phyloP scores from a whole-genome alignment of 202 grass and related monocot species.

The Zoysia matrella region DNA sequence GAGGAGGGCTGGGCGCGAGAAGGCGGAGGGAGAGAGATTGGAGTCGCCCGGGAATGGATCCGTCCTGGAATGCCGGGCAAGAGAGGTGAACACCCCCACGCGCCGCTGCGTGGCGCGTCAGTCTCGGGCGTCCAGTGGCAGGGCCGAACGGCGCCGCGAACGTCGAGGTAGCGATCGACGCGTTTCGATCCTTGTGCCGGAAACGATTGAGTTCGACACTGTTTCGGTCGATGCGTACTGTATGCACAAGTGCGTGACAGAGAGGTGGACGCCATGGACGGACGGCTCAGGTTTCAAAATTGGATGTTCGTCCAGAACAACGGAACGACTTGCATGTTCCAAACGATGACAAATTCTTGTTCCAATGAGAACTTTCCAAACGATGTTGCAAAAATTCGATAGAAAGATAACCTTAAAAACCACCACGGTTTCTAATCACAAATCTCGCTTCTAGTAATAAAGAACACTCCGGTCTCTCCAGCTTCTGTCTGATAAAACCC shows the following conservation, averaged over 20 bases:
- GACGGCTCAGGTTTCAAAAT: too few species aligned
- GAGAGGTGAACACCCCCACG: neutral
- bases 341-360: too few species aligned
- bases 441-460: neutral
- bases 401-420: neutral
- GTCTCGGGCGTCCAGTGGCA: neutral
- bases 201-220: too few species aligned
- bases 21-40: neutral
- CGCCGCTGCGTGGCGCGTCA: constrained; percentile 24
- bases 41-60: neutral
- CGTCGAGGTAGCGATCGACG: neutral
- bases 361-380: too few species aligned
- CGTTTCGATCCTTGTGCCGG: too few species aligned
- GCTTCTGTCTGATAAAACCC: neutral
- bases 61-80: constrained; percentile 22
- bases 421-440: neutral
- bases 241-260: too few species aligned
- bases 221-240: too few species aligned
- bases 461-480: neutral
- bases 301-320: too few species aligned
- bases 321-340: too few species aligned
- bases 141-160: neutral
- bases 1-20: neutral
- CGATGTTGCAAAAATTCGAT: neutral
- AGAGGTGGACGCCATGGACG: too few species aligned